Conservation (phyloP, 176 grass and related monocot species). For the Ensete glaucum region DNA sequence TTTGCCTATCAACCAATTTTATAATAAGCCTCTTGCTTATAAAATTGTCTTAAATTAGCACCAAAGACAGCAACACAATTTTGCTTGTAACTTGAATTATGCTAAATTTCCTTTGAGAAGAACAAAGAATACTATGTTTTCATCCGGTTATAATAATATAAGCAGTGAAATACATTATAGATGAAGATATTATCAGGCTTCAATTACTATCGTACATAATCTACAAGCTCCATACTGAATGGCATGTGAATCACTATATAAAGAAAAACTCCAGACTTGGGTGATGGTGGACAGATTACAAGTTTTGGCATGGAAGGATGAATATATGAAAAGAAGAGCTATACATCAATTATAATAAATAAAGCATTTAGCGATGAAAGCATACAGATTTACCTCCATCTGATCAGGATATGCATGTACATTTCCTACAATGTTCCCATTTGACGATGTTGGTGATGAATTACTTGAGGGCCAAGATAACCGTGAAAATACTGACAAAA, state of each 20-base stretch:
- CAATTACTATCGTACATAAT: neutral
- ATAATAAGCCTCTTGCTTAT: neutral
- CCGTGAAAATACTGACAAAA: constrained; percentile 34
- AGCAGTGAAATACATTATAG: neutral
- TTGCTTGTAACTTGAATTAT: neutral
- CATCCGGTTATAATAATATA: neutral
- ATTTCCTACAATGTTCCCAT: constrained; percentile 34
- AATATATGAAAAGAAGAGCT: neutral
- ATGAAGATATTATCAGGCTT: neutral
- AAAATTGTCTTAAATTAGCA: neutral
- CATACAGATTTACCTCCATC: constrained; percentile 36
- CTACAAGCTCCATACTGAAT: neutral
- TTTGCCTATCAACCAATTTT: neutral
- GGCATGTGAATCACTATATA: neutral
- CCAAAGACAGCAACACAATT: neutral
- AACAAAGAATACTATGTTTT: neutral
- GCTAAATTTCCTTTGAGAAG: neutral
- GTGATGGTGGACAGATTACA: neutral
- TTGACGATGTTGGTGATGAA: constrained; percentile 45
- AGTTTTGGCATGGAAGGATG: neutral
- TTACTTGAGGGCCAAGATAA: constrained; percentile 39
- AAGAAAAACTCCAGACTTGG: neutral
- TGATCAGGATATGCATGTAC: constrained; percentile 27
- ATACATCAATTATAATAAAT: neutral
- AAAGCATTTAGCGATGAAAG: neutral